Percentiles rank a stretch among this genome's conserved stretches.
These are phyloP conservation scores for Tolypocladium cylindrosporum DNA, from an alignment of 2,329 filamentous ascomycete genomes.

Conservation along the genomic window DNA sequence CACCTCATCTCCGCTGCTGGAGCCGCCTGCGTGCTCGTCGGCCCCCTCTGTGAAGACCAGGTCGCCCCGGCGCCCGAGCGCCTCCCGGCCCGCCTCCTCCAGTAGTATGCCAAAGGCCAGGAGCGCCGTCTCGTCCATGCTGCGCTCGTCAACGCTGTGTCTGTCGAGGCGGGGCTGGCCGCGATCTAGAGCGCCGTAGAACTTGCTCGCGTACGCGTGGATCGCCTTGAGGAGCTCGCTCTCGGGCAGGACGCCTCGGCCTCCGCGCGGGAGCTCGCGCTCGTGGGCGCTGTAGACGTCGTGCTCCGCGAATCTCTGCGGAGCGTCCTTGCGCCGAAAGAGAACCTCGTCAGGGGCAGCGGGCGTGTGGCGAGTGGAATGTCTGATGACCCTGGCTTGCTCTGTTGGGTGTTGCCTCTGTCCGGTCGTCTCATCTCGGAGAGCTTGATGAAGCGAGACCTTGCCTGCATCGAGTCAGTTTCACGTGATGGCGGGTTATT, in stretches of 20 bases:
- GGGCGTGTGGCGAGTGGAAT: conserved; percentile 16
- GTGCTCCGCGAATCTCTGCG: conserved; percentile 56
- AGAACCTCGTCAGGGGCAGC: conserved; percentile 62
- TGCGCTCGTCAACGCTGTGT: conserved; percentile 37
- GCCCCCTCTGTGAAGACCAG: conserved; percentile 58
- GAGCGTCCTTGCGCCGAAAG: conserved; percentile 55
- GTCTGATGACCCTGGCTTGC: conserved; percentile 7
- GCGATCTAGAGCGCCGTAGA: conserved; percentile 41
- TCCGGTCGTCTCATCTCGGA: conserved; percentile 8
- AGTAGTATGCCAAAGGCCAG: conserved; percentile 65
- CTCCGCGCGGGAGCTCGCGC: conserved; percentile 36
- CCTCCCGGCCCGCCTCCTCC: conserved; percentile 56
- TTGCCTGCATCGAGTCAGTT: conserved; percentile 19
- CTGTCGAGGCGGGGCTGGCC: conserved; percentile 4
- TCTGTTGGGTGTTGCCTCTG: neutral
- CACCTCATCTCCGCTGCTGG: conserved; percentile 7
- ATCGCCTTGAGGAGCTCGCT: conserved; percentile 60
- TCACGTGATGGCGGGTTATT: conserved; percentile 4
- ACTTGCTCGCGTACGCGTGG: conserved; percentile 58
- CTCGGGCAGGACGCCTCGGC: conserved; percentile 46
- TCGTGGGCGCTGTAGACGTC: conserved; percentile 63
- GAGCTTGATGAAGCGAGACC: conserved; percentile 14
- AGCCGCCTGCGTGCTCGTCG: conserved; percentile 5
- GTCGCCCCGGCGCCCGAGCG: conserved; percentile 56
- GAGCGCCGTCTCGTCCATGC: conserved; percentile 70